These are phyloP conservation scores for Coniella lustricola DNA, from an alignment of 2,329 filamentous ascomycete genomes.

Conservation along the genomic window DNA sequence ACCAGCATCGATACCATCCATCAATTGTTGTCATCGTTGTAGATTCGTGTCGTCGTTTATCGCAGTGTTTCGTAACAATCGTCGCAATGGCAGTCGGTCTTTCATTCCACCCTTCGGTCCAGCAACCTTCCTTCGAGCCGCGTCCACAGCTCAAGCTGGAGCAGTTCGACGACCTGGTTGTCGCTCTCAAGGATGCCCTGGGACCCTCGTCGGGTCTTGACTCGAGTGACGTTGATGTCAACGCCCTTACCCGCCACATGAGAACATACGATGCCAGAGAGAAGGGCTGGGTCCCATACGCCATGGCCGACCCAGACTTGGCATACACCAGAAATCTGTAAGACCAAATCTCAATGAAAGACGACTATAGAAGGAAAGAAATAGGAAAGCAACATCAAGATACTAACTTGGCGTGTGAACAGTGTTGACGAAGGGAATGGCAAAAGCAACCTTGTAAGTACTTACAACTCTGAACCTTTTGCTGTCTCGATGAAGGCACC, in stretches of 20 bases:
- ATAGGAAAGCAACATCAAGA: neutral
- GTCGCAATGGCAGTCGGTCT: conserved; percentile 23
- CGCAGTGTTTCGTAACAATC: neutral
- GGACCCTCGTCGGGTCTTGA: conserved; percentile 77
- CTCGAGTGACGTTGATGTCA: conserved; percentile 72
- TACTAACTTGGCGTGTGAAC: neutral
- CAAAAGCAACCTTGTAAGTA: conserved; percentile 43
- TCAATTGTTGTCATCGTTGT: neutral
- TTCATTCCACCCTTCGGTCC: neutral
- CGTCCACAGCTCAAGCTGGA: conserved; percentile 15
- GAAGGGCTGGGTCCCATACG: conserved; percentile 67
- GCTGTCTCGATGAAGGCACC: neutral
- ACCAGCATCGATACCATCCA: neutral
- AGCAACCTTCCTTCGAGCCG: neutral
- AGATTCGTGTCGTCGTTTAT: conserved; percentile 1
- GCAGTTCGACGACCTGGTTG: conserved; percentile 62
- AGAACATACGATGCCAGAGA: conserved; percentile 61
- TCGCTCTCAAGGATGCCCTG: conserved; percentile 65
- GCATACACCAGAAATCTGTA: conserved; percentile 75
- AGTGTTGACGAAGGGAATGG: conserved; percentile 77
- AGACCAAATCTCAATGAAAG: neutral
- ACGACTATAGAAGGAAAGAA: neutral
- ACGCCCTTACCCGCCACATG: conserved; percentile 67
- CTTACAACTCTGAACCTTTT: neutral
- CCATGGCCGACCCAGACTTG: conserved; percentile 60